phyloP scores from a whole-genome alignment of 495 filamentous ascomycete species.

The Haplographium delicatum region DNA sequence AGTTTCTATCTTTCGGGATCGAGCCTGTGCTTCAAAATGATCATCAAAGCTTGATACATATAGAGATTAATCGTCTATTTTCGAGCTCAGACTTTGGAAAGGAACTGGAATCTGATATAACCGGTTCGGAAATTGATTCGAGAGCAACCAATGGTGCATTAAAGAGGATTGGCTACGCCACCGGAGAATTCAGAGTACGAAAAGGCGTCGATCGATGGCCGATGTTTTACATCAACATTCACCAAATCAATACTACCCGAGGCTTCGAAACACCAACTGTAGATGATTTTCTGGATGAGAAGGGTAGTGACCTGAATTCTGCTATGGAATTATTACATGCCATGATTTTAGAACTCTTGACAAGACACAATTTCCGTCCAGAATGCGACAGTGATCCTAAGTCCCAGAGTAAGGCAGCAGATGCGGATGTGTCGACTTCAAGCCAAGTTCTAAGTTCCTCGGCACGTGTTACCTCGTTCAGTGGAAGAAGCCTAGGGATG shows the following conservation, averaged over 20 bases:
- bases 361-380: conserved; percentile 51
- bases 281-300: conserved; percentile 34
- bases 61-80: conserved; percentile 76
- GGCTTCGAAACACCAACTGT: background rate
- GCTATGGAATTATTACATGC: conserved; percentile 58
- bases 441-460: too few relatives aligned
- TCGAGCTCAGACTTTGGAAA: conserved; percentile 71
- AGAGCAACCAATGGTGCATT: conserved; percentile 35
- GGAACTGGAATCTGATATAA: conserved; percentile 41
- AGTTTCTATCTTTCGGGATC: conserved; percentile 76
- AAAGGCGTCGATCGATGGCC: conserved; percentile 81
- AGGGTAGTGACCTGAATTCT: conserved; percentile 29
- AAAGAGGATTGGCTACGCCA: conserved; percentile 47
- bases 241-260: conserved; percentile 26
- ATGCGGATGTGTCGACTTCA: too few relatives aligned
- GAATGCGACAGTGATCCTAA: conserved; percentile 7
- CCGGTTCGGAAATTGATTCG: conserved; percentile 31
- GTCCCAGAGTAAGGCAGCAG: too few relatives aligned
- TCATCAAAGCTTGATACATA: conserved; percentile 63
- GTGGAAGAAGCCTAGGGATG: too few relatives aligned
- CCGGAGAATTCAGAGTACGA: conserved; percentile 48
- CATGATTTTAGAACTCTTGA: conserved; percentile 63
- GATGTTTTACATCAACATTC: conserved; percentile 83
- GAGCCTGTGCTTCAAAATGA: conserved; percentile 48
- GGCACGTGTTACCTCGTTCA: too few relatives aligned